These are phyloP conservation scores for Gelatoporia subvermispora DNA, from an alignment of 768 basidiomycete genomes.

Conservation along the genomic window DNA sequence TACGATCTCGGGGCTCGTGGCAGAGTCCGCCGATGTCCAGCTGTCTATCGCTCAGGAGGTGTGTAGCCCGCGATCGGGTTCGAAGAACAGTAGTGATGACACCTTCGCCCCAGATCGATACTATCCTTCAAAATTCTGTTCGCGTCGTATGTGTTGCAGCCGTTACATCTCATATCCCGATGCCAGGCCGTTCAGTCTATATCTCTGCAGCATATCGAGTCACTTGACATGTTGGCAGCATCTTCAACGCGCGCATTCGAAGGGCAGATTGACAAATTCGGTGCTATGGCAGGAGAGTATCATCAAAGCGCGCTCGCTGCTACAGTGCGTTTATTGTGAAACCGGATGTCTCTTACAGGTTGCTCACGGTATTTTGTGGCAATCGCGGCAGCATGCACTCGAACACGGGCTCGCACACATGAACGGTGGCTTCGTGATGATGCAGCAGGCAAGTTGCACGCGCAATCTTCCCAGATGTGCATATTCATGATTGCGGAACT, in stretches of 20 bases:
- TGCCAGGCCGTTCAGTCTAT: not conserved
- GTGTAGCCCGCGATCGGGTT: too few species aligned
- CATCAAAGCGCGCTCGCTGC: not conserved
- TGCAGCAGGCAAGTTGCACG: constrained; percentile 1
- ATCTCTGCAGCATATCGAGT: constrained; percentile 1
- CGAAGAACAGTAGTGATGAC: too few species aligned
- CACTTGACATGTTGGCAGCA: not conserved
- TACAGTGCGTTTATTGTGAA: not conserved
- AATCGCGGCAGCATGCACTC: not conserved
- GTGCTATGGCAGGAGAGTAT: not conserved
- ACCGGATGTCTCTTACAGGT: not conserved
- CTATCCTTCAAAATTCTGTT: too few species aligned
- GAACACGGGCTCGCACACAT: not conserved
- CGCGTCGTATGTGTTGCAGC: too few species aligned
- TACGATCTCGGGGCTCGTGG: too few species aligned
- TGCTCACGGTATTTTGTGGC: not conserved
- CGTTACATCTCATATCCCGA: not conserved
- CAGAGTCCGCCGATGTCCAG: too few species aligned
- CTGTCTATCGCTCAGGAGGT: too few species aligned
- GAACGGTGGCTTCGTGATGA: not conserved
- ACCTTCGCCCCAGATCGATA: too few species aligned
- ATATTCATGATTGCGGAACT: not conserved
- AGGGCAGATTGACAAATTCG: not conserved
- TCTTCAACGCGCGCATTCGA: not conserved
- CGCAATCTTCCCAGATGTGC: not conserved